phyloP scores from a whole-genome alignment of 129 eudicot species.

The Erigeron canadensis region DNA sequence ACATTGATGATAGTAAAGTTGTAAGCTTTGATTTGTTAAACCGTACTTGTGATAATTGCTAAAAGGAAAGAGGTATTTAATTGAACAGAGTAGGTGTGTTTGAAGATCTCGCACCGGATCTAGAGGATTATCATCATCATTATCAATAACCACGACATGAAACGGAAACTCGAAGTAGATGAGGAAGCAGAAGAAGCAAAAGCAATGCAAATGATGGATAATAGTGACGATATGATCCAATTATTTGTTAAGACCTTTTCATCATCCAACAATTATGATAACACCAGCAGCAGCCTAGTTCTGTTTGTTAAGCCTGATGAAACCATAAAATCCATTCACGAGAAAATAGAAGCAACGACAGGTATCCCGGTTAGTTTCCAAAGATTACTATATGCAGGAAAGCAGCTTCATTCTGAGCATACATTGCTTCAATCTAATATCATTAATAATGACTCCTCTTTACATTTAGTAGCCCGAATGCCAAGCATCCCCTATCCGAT shows the following conservation, averaged over 20 bases:
- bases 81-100: too few relatives aligned
- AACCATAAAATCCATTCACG: slow-evolving; percentile 44
- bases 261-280: neutral
- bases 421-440: slow-evolving; percentile 41
- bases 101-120: too few relatives aligned
- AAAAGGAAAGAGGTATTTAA: too few relatives aligned
- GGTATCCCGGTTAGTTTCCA: slow-evolving; percentile 51
- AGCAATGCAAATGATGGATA: too few relatives aligned
- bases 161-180: neutral
- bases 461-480: slow-evolving; percentile 57
- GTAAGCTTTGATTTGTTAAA: too few relatives aligned
- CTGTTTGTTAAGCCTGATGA: slow-evolving; percentile 37
- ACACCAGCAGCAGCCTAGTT: slow-evolving; percentile 36
- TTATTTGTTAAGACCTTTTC: slow-evolving; percentile 60
- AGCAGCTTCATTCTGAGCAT: slow-evolving; percentile 67
- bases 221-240: slow-evolving; percentile 24
- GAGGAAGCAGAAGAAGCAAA: neutral
- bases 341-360: slow-evolving; percentile 35
- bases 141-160: too few relatives aligned
- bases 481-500: slow-evolving; percentile 52
- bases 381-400: slow-evolving; percentile 57
- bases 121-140: too few relatives aligned
- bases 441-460: slow-evolving; percentile 35
- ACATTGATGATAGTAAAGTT: too few relatives aligned
- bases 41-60: too few relatives aligned